phyloP scores from a whole-genome alignment of 2,329 filamentous ascomycete species.

The Diplodia seriata region DNA sequence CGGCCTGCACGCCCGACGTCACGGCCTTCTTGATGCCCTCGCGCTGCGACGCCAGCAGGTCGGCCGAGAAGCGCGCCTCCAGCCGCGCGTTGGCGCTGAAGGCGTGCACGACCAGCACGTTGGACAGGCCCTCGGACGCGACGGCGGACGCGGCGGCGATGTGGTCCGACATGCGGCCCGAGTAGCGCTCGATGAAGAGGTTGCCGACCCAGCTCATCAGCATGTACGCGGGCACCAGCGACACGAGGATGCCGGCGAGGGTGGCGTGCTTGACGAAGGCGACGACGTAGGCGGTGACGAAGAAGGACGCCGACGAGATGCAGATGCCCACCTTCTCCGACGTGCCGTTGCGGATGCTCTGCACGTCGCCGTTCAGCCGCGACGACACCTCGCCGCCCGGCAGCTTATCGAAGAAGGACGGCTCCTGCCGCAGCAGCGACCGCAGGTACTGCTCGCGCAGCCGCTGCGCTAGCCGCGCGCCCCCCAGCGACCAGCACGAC shows the following conservation, averaged over 20 bases:
- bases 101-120: conserved; percentile 68
- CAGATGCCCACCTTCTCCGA: conserved; percentile 74
- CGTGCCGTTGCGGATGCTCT: conserved; percentile 70
- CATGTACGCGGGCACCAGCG: conserved; percentile 68
- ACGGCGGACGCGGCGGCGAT: conserved; percentile 67
- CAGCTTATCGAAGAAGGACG: conserved; percentile 68
- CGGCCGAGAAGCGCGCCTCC: conserved; percentile 64
- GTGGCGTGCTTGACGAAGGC: conserved; percentile 69
- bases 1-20: conserved; percentile 64
- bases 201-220: conserved; percentile 65
- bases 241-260: conserved; percentile 69
- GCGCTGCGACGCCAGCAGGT: conserved; percentile 58
- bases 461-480: conserved; percentile 68
- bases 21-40: conserved; percentile 66
- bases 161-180: conserved; percentile 58
- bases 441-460: conserved; percentile 67
- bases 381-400: conserved; percentile 69
- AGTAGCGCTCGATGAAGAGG: conserved; percentile 61
- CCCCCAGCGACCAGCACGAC: conserved; percentile 68
- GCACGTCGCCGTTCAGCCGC: conserved; percentile 69
- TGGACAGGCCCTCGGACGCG: conserved; percentile 66
- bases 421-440: conserved; percentile 66
- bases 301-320: conserved; percentile 68
- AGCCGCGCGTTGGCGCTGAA: conserved; percentile 66
- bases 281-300: conserved; percentile 70